Evolutionary conservation across 768 basidiomycete genomes (phyloP).

Genomic region (Daedaleopsis sinensis): DNA sequence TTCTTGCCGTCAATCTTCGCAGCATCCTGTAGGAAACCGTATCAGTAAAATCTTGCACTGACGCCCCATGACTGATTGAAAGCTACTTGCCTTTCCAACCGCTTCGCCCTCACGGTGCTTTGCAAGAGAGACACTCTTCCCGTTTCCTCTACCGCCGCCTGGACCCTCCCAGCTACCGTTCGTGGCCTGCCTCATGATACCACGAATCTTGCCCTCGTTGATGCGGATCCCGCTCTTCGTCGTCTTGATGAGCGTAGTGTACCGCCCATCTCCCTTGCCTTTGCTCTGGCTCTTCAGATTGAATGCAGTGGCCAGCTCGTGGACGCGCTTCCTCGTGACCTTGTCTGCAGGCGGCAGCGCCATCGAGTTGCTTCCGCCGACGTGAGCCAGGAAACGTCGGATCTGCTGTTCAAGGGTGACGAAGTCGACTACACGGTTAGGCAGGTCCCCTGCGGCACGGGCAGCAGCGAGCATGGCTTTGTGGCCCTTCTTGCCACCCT

Average conservation of each 20-base stretch:
- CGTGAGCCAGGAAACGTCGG: slow-evolving; percentile 63
- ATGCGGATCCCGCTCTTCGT: slow-evolving; percentile 54
- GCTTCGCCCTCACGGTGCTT: slow-evolving; percentile 81
- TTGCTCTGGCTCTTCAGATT: slow-evolving; percentile 77
- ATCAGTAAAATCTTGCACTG: not conserved
- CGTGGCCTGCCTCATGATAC: slow-evolving; percentile 41
- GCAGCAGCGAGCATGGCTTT: slow-evolving; percentile 69
- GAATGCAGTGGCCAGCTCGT: slow-evolving; percentile 81
- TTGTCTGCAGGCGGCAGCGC: slow-evolving; percentile 80
- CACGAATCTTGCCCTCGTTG: slow-evolving; percentile 62
- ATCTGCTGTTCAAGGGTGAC: slow-evolving; percentile 72
- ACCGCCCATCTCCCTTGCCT: slow-evolving; percentile 68
- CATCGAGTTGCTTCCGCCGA: slow-evolving; percentile 55
- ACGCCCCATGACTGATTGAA: not conserved
- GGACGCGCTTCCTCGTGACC: slow-evolving; percentile 68
- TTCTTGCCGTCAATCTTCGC: slow-evolving; percentile 82
- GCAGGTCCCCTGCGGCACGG: slow-evolving; percentile 45
- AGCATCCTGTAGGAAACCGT: slow-evolving; percentile 54
- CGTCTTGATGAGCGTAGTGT: slow-evolving; percentile 78
- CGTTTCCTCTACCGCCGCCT: slow-evolving; percentile 34
- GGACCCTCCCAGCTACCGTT: slow-evolving; percentile 26
- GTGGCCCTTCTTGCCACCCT: slow-evolving; percentile 67
- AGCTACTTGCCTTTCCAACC: slow-evolving; percentile 71
- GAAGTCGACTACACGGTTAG: slow-evolving; percentile 62
- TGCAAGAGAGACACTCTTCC: slow-evolving; percentile 36